Evolutionary conservation across 345 rosid genomes (phyloP).

Genomic region (Murraya koenigii): DNA sequence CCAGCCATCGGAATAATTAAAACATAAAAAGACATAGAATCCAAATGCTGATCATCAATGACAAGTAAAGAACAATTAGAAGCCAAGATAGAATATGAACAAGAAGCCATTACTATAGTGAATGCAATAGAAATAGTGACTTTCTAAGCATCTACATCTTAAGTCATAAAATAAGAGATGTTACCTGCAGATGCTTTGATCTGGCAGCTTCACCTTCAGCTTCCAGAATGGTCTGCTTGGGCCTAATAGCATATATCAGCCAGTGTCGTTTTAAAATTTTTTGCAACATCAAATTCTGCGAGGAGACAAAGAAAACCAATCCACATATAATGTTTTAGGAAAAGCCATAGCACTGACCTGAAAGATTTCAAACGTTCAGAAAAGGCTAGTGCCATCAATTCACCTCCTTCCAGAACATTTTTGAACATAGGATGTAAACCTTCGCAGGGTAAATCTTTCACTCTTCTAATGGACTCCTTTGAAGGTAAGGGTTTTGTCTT

Average conservation of each 20-base stretch:
- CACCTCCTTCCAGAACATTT: slow-evolving; percentile 76
- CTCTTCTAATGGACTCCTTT: slow-evolving; percentile 86
- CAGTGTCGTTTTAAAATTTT: slow-evolving; percentile 19
- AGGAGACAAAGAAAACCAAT: background rate
- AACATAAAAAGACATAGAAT: background rate
- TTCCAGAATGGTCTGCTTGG: slow-evolving; percentile 95
- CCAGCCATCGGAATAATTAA: background rate
- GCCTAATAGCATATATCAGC: slow-evolving; percentile 49
- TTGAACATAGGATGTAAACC: slow-evolving; percentile 89
- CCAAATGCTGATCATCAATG: background rate
- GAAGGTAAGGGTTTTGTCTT: slow-evolving; percentile 86
- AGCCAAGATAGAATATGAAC: background rate
- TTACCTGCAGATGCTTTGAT: slow-evolving; percentile 70
- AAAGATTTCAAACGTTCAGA: slow-evolving; percentile 79
- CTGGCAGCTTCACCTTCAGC: slow-evolving; percentile 92
- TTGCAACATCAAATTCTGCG: background rate
- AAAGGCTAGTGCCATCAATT: slow-evolving; percentile 86
- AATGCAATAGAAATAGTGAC: background rate
- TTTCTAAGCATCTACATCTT: background rate
- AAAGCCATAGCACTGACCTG: slow-evolving; percentile 48
- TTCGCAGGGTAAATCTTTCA: slow-evolving; percentile 73
- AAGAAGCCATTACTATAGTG: background rate
- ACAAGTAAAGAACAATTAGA: background rate
- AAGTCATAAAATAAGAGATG: background rate
- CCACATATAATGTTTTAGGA: background rate